Evolutionary conservation across 2,329 filamentous ascomycete species (phyloP).

Genomic region (Colletotrichum tanaceti): DNA sequence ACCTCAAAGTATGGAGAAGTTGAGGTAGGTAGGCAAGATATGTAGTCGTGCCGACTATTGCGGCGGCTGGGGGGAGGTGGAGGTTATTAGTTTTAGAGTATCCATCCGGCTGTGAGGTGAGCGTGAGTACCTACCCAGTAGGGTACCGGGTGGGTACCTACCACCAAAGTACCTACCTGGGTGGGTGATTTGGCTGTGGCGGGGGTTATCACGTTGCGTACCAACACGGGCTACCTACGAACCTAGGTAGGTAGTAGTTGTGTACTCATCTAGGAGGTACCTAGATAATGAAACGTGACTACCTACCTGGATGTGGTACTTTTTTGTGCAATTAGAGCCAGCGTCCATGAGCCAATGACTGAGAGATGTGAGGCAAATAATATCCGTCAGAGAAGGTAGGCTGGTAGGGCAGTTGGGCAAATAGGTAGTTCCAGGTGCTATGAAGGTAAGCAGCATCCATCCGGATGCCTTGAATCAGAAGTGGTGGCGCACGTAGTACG

Average conservation of each 20-base stretch:
- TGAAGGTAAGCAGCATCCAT: too few species aligned
- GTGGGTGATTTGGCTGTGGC: background rate
- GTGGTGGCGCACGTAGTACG: background rate
- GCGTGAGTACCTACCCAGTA: background rate
- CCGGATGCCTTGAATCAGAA: background rate
- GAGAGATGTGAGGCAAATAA: background rate
- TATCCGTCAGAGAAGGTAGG: background rate
- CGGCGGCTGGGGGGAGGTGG: slow-evolving; percentile 15
- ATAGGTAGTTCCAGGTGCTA: background rate
- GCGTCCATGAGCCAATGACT: background rate
- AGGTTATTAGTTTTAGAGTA: slow-evolving; percentile 37
- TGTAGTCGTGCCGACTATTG: slow-evolving; percentile 11
- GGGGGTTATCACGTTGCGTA: slow-evolving; percentile 17
- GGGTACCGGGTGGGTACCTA: background rate
- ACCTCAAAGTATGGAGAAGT: slow-evolving; percentile 11
- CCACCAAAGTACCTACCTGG: background rate
- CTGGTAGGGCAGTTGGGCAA: background rate
- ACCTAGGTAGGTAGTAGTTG: too few species aligned
- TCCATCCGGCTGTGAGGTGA: slow-evolving; percentile 21
- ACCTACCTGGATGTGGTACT: background rate
- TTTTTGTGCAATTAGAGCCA: background rate
- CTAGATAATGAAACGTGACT: background rate
- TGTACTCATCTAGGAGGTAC: too few species aligned
- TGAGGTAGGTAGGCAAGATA: slow-evolving; percentile 15
- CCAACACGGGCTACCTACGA: background rate